phyloP scores from a whole-genome alignment of 2,329 filamentous ascomycete species.

The Hyphodiscus sp. region DNA sequence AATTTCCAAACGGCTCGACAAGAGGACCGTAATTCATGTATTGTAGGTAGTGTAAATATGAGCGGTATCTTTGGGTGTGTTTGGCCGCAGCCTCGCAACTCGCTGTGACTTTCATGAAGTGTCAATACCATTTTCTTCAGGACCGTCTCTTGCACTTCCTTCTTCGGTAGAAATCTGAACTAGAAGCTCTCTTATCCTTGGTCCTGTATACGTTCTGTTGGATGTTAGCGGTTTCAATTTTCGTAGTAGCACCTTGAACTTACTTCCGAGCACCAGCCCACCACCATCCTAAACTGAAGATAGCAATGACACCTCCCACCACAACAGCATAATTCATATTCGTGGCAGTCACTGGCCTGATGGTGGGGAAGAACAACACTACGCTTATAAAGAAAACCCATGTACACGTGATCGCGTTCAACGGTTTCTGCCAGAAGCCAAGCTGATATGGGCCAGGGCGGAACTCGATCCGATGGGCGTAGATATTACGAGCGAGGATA shows the following conservation, averaged over 20 bases:
- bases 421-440: constrained; percentile 45
- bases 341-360: constrained; percentile 37
- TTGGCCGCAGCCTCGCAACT: too few species aligned
- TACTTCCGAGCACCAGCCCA: constrained; percentile 26
- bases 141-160: too few species aligned
- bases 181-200: too few species aligned
- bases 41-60: too few species aligned
- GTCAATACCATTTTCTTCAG: too few species aligned
- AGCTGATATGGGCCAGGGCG: constrained; percentile 29
- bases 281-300: constrained; percentile 46
- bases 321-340: constrained; percentile 47
- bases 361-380: constrained; percentile 49
- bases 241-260: neutral
- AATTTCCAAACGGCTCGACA: too few species aligned
- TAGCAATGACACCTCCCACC: constrained; percentile 39
- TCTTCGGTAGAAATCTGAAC: too few species aligned
- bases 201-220: too few species aligned
- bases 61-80: too few species aligned
- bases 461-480: constrained; percentile 37
- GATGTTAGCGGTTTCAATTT: too few species aligned
- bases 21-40: too few species aligned
- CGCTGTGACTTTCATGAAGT: too few species aligned
- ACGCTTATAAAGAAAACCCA: constrained; percentile 59
- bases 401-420: constrained; percentile 49
- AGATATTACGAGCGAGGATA: constrained; percentile 38